Evolutionary conservation across 441 rosid species (phyloP), one percentile per base, ranked within the genome.

Genomic region (Populus hybrid): DNA sequence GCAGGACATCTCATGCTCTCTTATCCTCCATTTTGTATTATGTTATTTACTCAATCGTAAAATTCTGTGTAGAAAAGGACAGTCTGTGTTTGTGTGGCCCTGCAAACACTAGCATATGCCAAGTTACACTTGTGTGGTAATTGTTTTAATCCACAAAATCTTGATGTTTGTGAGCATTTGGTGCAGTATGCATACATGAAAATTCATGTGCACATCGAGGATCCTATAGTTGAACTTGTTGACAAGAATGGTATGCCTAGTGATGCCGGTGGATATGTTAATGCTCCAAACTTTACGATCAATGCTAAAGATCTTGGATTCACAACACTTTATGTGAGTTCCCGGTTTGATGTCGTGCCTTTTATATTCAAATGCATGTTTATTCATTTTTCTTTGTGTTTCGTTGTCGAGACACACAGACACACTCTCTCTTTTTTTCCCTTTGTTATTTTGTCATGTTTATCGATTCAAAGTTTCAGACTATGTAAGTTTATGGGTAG

Each of bases 151-250:
- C 63, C 75, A 36, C 3, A 20, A 36, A 68, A 28, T 20, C 69
- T 75, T 9, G 72, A 26, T 75, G 76, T 23, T 61, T 64, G 69
- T 76, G 68, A 69, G 80, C 40, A 81, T 64, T 76, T 83, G 65
- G 9, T 90, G 94, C 98, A 96, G 99, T 90, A 77, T 75, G 81
- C 89, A 35, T 88, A 83, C 85, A 92, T 96, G 97, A 85, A 89
- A 83, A 87, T 96, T 81, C 87, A 74, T 79, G 94, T 93, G 79
- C 89, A 88, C 78, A 82, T 93, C 68, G 97, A 91, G 87, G 97
- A 91, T 83, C 84, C 83, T 76, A 79, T 88, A 23, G 89, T 93
- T 80, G 97, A 90, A 83, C 92, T 90, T 76, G 79, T 84, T 29
- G 86, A 78, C 7, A 67, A 72, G 35, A 84, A 87, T 83, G 87